Evolutionary conservation across 768 basidiomycete species (phyloP), one percentile per base, ranked within the genome.

Genomic region (Amanita thiersii): DNA sequence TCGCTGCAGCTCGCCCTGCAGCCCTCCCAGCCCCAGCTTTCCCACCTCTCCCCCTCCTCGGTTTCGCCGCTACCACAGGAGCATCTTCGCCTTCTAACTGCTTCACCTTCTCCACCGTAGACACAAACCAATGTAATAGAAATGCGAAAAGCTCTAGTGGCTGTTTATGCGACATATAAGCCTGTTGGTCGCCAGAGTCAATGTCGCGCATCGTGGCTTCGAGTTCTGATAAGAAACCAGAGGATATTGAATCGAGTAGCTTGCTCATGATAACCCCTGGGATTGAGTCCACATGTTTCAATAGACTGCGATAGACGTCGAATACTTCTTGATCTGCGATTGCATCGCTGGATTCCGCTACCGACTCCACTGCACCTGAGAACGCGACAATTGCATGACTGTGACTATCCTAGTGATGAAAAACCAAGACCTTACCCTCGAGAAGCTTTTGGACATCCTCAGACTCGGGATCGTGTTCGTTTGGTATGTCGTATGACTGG

Each of bases 101-200:
- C 32, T 82, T 84, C 45, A 83, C 76, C 50, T 82, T 85, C 60
- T 94, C 91, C 1, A 81, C 84, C 0, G 80, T 80, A 8, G 66
- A 62, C 11, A 88, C 85, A 56, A 93, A 93, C 92, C 92, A 97
- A 46, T 81, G 72, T n/a, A 96, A 61, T 18, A 97, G 65, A 57
- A 98, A 97, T 5, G 84, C 86, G 58, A 89, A 97, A 70, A 86
- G 81, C 58, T 98, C 96, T 46, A 99, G 68, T 0, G 89, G 77
- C 2, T 56, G 49, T 57, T 82, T 86, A 59, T 91, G 90, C 0
- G 66, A 53, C 48, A 72, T 59, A 51, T 75, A 70, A 1, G 69
- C 65, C 43, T 82, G 69, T 44, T 79, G 73, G 37, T 82, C 76
- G 19, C 83, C 86, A 4, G 73, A 65, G 6, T 86, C 80, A 18